Base-by-base conservation (phyloP, 225 moss, liverwort and hornwort species). In the Rhytidiadelphus loreus region DNA sequence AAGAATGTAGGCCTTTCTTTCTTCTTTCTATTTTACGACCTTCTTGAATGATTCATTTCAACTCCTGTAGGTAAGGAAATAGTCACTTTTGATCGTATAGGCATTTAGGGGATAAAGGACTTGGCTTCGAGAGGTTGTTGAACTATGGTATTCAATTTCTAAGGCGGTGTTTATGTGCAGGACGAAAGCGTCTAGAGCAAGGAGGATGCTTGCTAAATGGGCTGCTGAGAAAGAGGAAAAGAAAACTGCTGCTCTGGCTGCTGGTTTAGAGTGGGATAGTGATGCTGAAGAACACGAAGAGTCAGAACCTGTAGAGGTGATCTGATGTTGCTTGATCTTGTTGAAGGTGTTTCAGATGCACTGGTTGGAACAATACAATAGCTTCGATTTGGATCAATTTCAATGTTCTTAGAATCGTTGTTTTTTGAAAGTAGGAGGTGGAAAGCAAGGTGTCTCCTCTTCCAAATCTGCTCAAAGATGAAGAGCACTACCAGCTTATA, bases 201-300 rank as follows among this genome's bases (percentile, higher is more conserved):
- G 94, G 86, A 95, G 92, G 87, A 94, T 92, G 89, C 95, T 99
- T 78, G 97, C 96, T 56, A 94, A 96, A 89, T 93, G 96, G 89
- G 93, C 96, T 81, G 97, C 95, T 86, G 94, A 97, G 90, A 99
- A 99, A 90, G 96, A 97, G 86, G 96, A 97, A 91, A 99, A 94
- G 86, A 99, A 94, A 91, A 95, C 92, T 86, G 96, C 96, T 92
- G 95, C 97, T 82, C 68, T 96, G 61, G 97, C 97, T 87, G 96
- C 97, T 89, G 98, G 98, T 72, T 82, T 96, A 85, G 95, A 96
- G 57, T 99, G 97, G 92, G 96, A 96, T 59, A 96, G 96, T 82
- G 97, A 98, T 80, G 97, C 95, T 88, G 96, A 96, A 89, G 94
- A 94, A 82, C 96, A 95, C 17, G 97, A 98, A 85, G 95, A 89